Percentiles rank a stretch among this genome's conserved stretches.
These are phyloP conservation scores for Aspergillus neoniger DNA, from an alignment of 2,329 filamentous ascomycete species.

Conservation along the genomic window DNA sequence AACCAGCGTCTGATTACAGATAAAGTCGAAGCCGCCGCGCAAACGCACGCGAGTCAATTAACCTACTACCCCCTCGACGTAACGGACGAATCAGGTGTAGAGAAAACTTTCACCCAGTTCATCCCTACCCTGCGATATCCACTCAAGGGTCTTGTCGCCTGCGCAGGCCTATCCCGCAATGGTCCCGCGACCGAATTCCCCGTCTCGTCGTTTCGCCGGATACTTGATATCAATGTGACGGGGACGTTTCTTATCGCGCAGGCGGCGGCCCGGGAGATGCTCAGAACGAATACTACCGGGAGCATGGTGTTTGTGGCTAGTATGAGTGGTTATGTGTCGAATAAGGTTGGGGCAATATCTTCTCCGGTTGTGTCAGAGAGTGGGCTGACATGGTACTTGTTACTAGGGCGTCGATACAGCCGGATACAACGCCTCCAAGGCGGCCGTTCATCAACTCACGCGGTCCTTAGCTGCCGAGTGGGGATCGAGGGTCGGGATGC, in stretches of 20 bases:
- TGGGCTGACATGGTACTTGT: not conserved
- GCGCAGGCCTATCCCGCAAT: slow-evolving; percentile 33
- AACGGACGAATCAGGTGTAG: slow-evolving; percentile 19
- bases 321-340: slow-evolving; percentile 23
- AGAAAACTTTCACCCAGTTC: slow-evolving; percentile 20
- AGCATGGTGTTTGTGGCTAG: slow-evolving; percentile 25
- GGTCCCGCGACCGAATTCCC: slow-evolving; percentile 31
- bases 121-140: slow-evolving; percentile 25
- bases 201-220: slow-evolving; percentile 14
- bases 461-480: slow-evolving; percentile 51
- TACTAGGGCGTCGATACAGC: slow-evolving; percentile 18
- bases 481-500: slow-evolving; percentile 33
- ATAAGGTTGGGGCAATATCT: slow-evolving; percentile 13
- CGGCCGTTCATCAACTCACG: slow-evolving; percentile 48
- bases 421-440: slow-evolving; percentile 50
- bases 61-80: slow-evolving; percentile 29
- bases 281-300: not conserved
- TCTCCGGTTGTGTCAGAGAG: no score
- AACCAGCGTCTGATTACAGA: not conserved
- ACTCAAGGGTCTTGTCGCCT: slow-evolving; percentile 35
- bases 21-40: slow-evolving; percentile 13
- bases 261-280: slow-evolving; percentile 16
- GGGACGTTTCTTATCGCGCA: slow-evolving; percentile 26
- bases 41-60: slow-evolving; percentile 6
- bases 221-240: slow-evolving; percentile 31